Base-by-base conservation (phyloP, 306 rosid genomes). In the Vigna angularis region DNA sequence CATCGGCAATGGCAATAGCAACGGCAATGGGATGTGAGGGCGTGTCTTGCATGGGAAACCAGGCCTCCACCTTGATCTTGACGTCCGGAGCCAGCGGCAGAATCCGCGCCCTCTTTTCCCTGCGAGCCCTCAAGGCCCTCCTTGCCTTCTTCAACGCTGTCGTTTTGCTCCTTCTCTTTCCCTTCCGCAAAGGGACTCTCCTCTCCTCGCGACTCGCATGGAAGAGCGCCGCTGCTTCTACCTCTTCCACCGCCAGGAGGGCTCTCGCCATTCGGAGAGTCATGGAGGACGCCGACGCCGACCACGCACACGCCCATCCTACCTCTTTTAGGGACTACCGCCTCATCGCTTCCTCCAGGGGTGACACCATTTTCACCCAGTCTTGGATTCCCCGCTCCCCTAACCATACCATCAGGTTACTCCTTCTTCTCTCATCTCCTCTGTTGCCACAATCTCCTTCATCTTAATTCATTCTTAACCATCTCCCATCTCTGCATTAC, bases 41-140 rank as follows among this genome's bases (percentile, higher is more conserved):
- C 3, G 34, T 30, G 34, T 30, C 13, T 45, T 3, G 16, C 3
- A 36, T 12, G 26, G 77, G 77, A 50, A 73, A 56, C 20, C 76
- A 82, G 9, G 59, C 77, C 2, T 68, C 77, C 45, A 0, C 66
- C 4, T 18, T 85, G 49, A 72, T 90, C 4, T 59, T 92, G 22
- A 90, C 96, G 17, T 92, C 97, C 4, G 97, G 97, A 1, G 93
- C 95, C 0, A 90, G 91, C 20, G 91, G 97, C 2, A 78, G 95
- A 9, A 59, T 92, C 38, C 82, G 42, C 73, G 93, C 96, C 42
- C 42, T 90, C 71, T 76, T 83, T 40, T 89, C 96, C 15, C 67
- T 75, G 24, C 83, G 81, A 16, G 89, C 86, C 1, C 38, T 86
- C 81, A 81, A 74, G 72, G 83, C 83, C 49, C 28, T 91, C 45